Conservation (phyloP, 257 asterid genomes). For the Anisodus acutangulus region DNA sequence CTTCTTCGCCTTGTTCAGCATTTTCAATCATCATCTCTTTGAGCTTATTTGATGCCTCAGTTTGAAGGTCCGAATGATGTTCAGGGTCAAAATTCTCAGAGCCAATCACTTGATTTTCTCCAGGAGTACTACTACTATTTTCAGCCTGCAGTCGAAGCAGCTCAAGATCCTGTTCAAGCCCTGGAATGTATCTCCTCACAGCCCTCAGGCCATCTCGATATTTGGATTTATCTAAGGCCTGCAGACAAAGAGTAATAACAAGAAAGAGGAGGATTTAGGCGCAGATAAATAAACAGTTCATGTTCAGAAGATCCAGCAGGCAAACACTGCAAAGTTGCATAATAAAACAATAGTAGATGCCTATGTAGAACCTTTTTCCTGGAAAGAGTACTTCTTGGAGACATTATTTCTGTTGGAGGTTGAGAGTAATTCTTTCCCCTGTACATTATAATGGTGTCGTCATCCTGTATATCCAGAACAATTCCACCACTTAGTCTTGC, state of each 20-base stretch:
- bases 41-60: conserved; percentile 61
- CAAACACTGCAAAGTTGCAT: not conserved
- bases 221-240: conserved; percentile 95
- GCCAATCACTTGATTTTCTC: conserved; percentile 40
- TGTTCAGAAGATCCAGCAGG: not conserved
- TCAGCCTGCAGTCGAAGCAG: conserved; percentile 73
- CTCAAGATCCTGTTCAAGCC: conserved; percentile 84
- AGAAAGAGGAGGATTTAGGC: not conserved
- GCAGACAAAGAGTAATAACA: conserved; percentile 36
- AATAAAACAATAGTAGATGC: not conserved
- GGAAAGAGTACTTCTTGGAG: conserved; percentile 80
- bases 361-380: conserved; percentile 73
- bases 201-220: conserved; percentile 87
- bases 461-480: conserved; percentile 88
- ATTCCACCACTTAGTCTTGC: conserved; percentile 93
- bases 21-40: conserved; percentile 60
- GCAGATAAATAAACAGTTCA: not conserved
- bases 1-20: conserved; percentile 41
- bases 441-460: conserved; percentile 77
- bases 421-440: conserved; percentile 93
- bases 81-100: conserved; percentile 41
- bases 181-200: conserved; percentile 70
- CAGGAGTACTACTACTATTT: conserved; percentile 32
- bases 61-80: conserved; percentile 36
- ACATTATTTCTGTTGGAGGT: conserved; percentile 96